A percentile compares a stretch with the other conserved stretches of the same genome.
Evolutionary conservation across 140 eudicot genomes (phyloP).

Genomic region (Anethum foeniculum): DNA sequence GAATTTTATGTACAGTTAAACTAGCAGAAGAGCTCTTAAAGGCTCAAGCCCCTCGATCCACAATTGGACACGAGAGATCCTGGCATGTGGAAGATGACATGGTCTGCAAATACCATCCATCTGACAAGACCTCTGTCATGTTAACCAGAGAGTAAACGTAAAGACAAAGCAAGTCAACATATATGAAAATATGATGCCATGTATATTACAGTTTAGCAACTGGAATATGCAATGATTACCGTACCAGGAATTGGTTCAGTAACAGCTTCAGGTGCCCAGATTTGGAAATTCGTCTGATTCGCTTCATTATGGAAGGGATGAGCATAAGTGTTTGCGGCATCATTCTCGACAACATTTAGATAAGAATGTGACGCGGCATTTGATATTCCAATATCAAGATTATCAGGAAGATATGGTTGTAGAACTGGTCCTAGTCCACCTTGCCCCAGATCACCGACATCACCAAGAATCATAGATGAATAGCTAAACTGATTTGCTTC

Average conservation of each 20-base stretch:
- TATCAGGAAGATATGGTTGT: conserved; percentile 19
- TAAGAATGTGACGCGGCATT: conserved; percentile 22
- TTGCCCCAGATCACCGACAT: conserved; percentile 19
- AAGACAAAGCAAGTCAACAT: neutral
- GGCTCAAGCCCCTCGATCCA: conserved; percentile 64
- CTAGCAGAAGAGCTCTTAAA: conserved; percentile 42
- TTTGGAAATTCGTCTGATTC: conserved; percentile 23
- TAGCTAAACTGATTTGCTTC: conserved; percentile 47
- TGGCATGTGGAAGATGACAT: conserved; percentile 43
- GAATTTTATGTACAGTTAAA: conserved; percentile 13
- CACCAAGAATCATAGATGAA: conserved; percentile 20
- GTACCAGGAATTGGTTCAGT: conserved; percentile 51
- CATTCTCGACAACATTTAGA: conserved; percentile 23
- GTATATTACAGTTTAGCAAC: conserved; percentile 3
- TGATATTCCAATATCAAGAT: conserved; percentile 28
- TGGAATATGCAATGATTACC: conserved; percentile 8
- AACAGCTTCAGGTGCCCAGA: conserved; percentile 36
- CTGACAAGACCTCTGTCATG: conserved; percentile 63
- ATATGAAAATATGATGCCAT: conserved; percentile 8
- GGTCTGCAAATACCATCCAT: conserved; percentile 41
- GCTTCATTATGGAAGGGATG: conserved; percentile 18
- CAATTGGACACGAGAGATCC: conserved; percentile 56
- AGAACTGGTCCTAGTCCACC: conserved; percentile 15
- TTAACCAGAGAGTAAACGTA: conserved; percentile 15
- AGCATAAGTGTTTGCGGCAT: conserved; percentile 18